A percentile compares a stretch with the other conserved stretches of the same genome.
Conservation (phyloP, 345 rosid species). For the Turritis glabra region DNA sequence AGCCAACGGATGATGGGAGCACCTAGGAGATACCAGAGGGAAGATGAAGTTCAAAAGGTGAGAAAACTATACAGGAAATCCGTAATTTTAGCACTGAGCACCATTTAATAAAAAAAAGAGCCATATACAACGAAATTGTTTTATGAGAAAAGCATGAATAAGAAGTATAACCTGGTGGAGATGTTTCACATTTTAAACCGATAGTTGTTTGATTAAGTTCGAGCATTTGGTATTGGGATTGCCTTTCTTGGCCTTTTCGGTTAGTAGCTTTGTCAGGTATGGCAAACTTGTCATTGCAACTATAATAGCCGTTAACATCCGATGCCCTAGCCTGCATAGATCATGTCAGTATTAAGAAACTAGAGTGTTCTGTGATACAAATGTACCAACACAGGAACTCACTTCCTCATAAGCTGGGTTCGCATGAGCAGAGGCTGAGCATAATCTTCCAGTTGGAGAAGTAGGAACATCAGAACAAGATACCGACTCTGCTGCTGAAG, state of each 20-base stretch:
- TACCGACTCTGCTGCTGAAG: slow-evolving; percentile 57
- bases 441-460: slow-evolving; percentile 47
- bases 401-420: slow-evolving; percentile 68
- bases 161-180: slow-evolving; percentile 28
- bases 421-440: slow-evolving; percentile 48
- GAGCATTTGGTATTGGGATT: slow-evolving; percentile 39
- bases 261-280: slow-evolving; percentile 40
- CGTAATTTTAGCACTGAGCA: too few relatives aligned
- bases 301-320: slow-evolving; percentile 64
- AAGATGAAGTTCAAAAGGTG: neutral
- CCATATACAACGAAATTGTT: neutral
- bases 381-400: slow-evolving; percentile 37
- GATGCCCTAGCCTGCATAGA: slow-evolving; percentile 53
- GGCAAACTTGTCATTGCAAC: slow-evolving; percentile 62
- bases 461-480: slow-evolving; percentile 60
- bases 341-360: slow-evolving; percentile 19
- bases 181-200: slow-evolving; percentile 26
- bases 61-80: neutral
- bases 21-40: slow-evolving; percentile 42
- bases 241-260: slow-evolving; percentile 34
- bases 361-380: neutral
- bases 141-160: neutral
- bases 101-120: neutral
- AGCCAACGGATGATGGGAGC: slow-evolving; percentile 46
- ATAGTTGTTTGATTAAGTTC: slow-evolving; percentile 25